phyloP scores from a whole-genome alignment of 2,329 filamentous ascomycete species.

The Ophiocordyceps camponoti-rufipedis region DNA sequence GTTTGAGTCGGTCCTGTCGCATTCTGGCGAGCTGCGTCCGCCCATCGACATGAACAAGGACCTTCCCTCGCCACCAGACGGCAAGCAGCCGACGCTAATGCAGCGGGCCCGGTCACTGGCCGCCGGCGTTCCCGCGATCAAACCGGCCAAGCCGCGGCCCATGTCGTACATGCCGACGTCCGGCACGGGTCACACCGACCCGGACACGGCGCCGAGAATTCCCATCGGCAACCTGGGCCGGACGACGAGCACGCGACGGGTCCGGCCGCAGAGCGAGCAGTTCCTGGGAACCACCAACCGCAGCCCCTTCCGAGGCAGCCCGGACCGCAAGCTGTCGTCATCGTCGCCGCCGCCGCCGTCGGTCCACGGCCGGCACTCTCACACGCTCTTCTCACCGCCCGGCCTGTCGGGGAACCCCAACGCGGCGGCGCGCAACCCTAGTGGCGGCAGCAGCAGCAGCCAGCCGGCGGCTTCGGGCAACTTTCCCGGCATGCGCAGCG shows the following conservation, averaged over 20 bases:
- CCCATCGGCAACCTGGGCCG: constrained; percentile 43
- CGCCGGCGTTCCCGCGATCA: constrained; percentile 25
- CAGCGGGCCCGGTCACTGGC: constrained; percentile 45
- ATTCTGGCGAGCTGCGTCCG: constrained; percentile 32
- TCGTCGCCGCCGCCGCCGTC: constrained; percentile 20
- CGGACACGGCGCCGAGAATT: constrained; percentile 58
- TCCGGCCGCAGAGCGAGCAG: constrained; percentile 45
- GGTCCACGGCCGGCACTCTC: constrained; percentile 39
- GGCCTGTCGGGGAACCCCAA: constrained; percentile 30
- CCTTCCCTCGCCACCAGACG: constrained; percentile 48
- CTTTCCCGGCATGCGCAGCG: constrained; percentile 54
- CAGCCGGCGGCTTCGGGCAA: constrained; percentile 33
- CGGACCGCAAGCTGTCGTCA: constrained; percentile 37
- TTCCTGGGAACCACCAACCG: constrained; percentile 38
- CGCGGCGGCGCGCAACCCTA: constrained; percentile 32
- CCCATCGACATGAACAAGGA: constrained; percentile 54
- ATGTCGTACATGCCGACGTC: constrained; percentile 35
- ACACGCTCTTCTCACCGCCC: constrained; percentile 42
- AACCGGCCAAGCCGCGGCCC: constrained; percentile 32
- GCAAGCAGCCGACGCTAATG: constrained; percentile 27
- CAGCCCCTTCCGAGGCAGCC: constrained; percentile 49
- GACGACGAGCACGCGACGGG: constrained; percentile 32
- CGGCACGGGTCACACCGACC: constrained; percentile 35
- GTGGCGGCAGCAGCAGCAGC: constrained; percentile 28
- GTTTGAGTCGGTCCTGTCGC: constrained; percentile 84